Evolutionary conservation across 371 early-diverging fungal genomes (phyloP).

Genomic region (Rhizopus stolonifer): DNA sequence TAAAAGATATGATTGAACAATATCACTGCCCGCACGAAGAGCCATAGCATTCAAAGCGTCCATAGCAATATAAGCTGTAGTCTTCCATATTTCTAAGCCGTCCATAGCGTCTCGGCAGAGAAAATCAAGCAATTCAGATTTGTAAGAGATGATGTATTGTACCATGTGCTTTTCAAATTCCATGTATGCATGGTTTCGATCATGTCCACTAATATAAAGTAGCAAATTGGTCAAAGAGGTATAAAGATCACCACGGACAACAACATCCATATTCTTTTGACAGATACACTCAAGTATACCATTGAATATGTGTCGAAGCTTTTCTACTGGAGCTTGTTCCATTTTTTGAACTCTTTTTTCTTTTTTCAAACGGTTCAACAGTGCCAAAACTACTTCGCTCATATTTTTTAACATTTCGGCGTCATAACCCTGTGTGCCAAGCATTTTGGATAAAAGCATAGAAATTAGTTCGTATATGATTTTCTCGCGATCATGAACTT

Average conservation of each 20-base stretch:
- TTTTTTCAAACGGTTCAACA: conserved; percentile 28
- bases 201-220: conserved; percentile 29
- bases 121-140: conserved; percentile 68
- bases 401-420: conserved; percentile 56
- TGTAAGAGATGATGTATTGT: conserved; percentile 42
- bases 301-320: conserved; percentile 55
- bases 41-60: conserved; percentile 67
- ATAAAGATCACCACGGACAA: conserved; percentile 83
- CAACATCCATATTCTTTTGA: conserved; percentile 57
- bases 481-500: conserved; percentile 57
- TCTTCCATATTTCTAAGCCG: conserved; percentile 79
- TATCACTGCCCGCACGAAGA: conserved; percentile 45
- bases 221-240: conserved; percentile 72
- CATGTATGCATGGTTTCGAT: conserved; percentile 15
- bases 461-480: conserved; percentile 62
- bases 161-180: conserved; percentile 31
- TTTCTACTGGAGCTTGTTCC: conserved; percentile 56
- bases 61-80: conserved; percentile 79
- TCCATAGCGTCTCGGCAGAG: conserved; percentile 82
- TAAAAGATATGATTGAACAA: conserved; percentile 64
- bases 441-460: conserved; percentile 61
- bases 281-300: conserved; percentile 70
- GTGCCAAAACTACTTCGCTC: conserved; percentile 57
- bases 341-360: conserved; percentile 10
- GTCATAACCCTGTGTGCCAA: conserved; percentile 25